Conservation (phyloP, 805 yeast genomes). For the Tetrapisispora arboricola region DNA sequence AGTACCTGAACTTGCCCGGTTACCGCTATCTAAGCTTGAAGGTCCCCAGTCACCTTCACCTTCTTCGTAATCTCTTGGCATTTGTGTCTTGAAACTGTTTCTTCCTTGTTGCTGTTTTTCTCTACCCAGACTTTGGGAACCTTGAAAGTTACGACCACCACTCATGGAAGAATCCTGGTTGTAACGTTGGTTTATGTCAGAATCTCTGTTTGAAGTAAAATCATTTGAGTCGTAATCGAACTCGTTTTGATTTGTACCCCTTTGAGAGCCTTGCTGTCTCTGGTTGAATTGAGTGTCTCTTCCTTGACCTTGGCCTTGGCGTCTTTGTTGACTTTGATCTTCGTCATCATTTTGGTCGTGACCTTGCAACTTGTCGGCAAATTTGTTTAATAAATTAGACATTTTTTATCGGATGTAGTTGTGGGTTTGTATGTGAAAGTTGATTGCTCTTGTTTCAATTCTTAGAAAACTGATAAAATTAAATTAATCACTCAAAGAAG, state of each 20-base stretch:
- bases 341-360: constrained; percentile 9
- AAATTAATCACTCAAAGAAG: too few relatives aligned
- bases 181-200: background rate
- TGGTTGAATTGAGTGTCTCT: background rate
- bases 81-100: background rate
- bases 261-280: background rate
- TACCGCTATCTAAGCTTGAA: background rate
- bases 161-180: background rate
- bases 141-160: background rate
- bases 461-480: too few relatives aligned
- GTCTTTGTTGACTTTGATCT: background rate
- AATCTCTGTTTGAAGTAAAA: background rate
- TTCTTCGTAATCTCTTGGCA: constrained; percentile 1
- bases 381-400: constrained; percentile 27
- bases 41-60: constrained; percentile 2
- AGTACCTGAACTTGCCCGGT: background rate
- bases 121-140: background rate
- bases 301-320: background rate
- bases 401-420: too few relatives aligned
- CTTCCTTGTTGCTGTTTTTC: background rate
- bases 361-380: constrained; percentile 24
- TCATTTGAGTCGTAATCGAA: constrained; percentile 3
- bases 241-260: constrained; percentile 2
- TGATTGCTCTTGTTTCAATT: too few relatives aligned
- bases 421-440: too few relatives aligned